These are phyloP conservation scores for Tulasnella sp. DNA, from an alignment of 768 basidiomycete genomes.

Conservation along the genomic window DNA sequence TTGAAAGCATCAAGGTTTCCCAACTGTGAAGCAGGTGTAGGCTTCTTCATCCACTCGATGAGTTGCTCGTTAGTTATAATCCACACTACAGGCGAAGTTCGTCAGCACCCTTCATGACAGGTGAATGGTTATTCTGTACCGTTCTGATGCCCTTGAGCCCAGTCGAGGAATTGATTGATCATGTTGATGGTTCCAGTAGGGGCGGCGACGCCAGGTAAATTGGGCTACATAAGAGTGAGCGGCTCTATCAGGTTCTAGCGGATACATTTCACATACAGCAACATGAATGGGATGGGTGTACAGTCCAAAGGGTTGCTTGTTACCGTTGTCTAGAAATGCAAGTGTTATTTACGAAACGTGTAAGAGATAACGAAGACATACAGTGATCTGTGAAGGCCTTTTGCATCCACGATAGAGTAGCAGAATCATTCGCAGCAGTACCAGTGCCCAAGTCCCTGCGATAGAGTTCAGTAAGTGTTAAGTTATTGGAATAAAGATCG, in stretches of 20 bases:
- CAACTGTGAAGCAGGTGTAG: constrained; percentile 49
- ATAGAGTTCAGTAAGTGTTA: constrained; percentile 25
- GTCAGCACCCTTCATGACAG: not conserved
- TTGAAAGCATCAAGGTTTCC: constrained; percentile 40
- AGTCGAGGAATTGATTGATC: constrained; percentile 71
- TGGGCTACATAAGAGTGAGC: constrained; percentile 26
- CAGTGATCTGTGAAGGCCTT: constrained; percentile 58
- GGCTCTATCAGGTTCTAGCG: not conserved
- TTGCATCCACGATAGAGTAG: constrained; percentile 60
- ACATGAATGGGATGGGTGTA: constrained; percentile 75
- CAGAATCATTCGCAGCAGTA: constrained; percentile 39
- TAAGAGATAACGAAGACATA: constrained; percentile 11
- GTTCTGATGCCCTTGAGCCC: constrained; percentile 59
- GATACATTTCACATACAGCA: constrained; percentile 30
- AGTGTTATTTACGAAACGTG: not conserved
- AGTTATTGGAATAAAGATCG: constrained; percentile 29
- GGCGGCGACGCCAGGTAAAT: constrained; percentile 46
- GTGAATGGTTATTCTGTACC: constrained; percentile 28
- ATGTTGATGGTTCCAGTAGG: constrained; percentile 47
- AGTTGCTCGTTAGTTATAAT: constrained; percentile 61
- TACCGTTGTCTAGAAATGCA: constrained; percentile 36
- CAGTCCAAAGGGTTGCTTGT: constrained; percentile 66
- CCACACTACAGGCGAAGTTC: constrained; percentile 37
- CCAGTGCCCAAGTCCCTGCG: constrained; percentile 12
- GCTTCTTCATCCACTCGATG: constrained; percentile 60